Conservation (phyloP, 2,329 filamentous ascomycete species). For the Sarocladium kiliense region DNA sequence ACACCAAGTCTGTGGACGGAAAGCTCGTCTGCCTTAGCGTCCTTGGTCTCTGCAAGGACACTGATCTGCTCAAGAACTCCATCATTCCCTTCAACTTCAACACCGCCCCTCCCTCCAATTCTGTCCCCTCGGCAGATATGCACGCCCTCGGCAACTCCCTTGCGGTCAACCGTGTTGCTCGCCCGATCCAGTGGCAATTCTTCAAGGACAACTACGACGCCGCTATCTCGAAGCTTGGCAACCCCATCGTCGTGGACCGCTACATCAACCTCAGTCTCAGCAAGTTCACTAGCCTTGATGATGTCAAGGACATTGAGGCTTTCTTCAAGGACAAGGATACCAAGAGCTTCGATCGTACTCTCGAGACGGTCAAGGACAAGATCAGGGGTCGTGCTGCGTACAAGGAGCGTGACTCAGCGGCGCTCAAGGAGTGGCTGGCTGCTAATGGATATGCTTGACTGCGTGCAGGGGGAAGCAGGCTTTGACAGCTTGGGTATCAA, state of each 20-base stretch:
- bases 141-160: constrained; percentile 75
- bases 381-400: constrained; percentile 81
- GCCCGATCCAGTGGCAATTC: constrained; percentile 77
- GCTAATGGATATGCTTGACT: constrained; percentile 41
- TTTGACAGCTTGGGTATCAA: neutral
- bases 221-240: constrained; percentile 67
- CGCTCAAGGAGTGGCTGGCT: constrained; percentile 73
- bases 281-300: constrained; percentile 68
- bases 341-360: constrained; percentile 75
- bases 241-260: constrained; percentile 84
- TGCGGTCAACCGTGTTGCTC: constrained; percentile 65
- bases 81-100: constrained; percentile 77
- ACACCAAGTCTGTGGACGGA: constrained; percentile 80
- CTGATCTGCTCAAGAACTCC: constrained; percentile 59
- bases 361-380: constrained; percentile 81
- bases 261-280: constrained; percentile 75
- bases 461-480: neutral
- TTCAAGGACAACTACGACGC: constrained; percentile 78
- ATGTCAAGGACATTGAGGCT: constrained; percentile 68
- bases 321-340: constrained; percentile 91
- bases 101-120: constrained; percentile 46
- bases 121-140: constrained; percentile 82
- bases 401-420: constrained; percentile 66
- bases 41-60: constrained; percentile 68
- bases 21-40: constrained; percentile 79